These are phyloP conservation scores for Vitis hybrid DNA, from an alignment of 177 flowering plant species.

Conservation along the genomic window DNA sequence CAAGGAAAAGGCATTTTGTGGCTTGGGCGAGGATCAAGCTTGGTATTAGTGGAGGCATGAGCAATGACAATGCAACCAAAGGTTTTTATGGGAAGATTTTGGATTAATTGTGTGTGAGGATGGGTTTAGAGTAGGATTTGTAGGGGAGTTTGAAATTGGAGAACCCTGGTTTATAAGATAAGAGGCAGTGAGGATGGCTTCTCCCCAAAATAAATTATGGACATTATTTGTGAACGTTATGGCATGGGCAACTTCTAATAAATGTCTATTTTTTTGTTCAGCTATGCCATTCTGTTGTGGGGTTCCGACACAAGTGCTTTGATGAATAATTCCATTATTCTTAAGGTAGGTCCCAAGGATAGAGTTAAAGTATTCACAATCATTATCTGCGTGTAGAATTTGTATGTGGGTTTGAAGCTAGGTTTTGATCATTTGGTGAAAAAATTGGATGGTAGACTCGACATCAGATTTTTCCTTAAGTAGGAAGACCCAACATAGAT, in stretches of 20 bases:
- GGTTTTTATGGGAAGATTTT: background rate
- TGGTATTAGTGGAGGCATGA: background rate
- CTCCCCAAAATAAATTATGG: conserved; percentile 13
- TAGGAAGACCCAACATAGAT: too few relatives aligned
- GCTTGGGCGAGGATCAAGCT: conserved; percentile 8
- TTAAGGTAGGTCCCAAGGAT: too few relatives aligned
- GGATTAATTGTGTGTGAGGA: background rate
- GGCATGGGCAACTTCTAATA: conserved; percentile 13
- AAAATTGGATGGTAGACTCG: too few relatives aligned
- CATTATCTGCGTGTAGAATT: too few relatives aligned
- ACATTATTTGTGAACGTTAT: conserved; percentile 9
- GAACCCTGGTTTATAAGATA: conserved; percentile 22
- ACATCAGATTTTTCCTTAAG: too few relatives aligned
- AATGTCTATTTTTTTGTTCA: background rate
- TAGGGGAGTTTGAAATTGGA: conserved; percentile 16
- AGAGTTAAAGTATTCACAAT: too few relatives aligned
- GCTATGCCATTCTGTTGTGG: too few relatives aligned
- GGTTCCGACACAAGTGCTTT: too few relatives aligned
- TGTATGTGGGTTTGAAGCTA: too few relatives aligned
- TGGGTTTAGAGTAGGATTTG: background rate
- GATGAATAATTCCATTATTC: too few relatives aligned
- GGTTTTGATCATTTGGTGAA: too few relatives aligned
- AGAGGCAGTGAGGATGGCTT: conserved; percentile 17
- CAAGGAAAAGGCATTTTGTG: conserved; percentile 11
- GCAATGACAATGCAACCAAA: conserved; percentile 19